Base-by-base conservation (phyloP, 1,284 basidiomycete species). In the Sphagnurus paluster region DNA sequence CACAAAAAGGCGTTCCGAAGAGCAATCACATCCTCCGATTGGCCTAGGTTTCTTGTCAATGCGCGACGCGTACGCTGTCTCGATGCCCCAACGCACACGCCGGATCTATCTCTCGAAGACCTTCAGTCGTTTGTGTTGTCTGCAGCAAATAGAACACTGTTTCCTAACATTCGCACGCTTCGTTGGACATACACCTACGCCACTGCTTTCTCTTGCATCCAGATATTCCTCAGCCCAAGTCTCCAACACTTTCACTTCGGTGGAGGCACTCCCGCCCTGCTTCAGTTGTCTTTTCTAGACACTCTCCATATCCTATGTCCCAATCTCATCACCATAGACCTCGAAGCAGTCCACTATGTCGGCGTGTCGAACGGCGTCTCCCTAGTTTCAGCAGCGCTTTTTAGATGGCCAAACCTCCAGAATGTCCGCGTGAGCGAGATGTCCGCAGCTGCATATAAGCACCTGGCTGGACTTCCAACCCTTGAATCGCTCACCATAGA, bases 21-120 rank as follows among this genome's bases (percentile, higher is more conserved):
- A 25, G 14, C 42, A 4, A 30, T 44, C 10, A 23, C 33, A 25
- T n/a, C 42, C 2, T 30, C 42, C 7, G 42, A 41, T 11, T 44
- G 38, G 47, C 14, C 21, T 10, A 42, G 36, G 17, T 46, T 46
- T 28, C n/a, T n/a, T n/a, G n/a, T n/a, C n/a, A n/a, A n/a, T n/a
- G n/a, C n/a, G n/a, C n/a, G 14, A 21, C 34, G 19, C 2, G 25
- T 41, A 20, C 28, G 33, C 2, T 25, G 3, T 13, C 34, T 21
- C 24, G 1, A 10, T 10, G 29, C 4, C n/a, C 19, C 17, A 7
- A 35, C 34, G 34, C 6, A 7, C 5, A 19, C 7, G 5, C 16
- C 4, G 8, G 34, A 35, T 35, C 14, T 35, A 13, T 10, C 13
- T 4, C 5, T 32, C 11, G 5, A 5, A 4, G 5, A 32, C 29